Conservation (phyloP, 129 eudicot genomes). For the Chrysanthemum seticuspe region DNA sequence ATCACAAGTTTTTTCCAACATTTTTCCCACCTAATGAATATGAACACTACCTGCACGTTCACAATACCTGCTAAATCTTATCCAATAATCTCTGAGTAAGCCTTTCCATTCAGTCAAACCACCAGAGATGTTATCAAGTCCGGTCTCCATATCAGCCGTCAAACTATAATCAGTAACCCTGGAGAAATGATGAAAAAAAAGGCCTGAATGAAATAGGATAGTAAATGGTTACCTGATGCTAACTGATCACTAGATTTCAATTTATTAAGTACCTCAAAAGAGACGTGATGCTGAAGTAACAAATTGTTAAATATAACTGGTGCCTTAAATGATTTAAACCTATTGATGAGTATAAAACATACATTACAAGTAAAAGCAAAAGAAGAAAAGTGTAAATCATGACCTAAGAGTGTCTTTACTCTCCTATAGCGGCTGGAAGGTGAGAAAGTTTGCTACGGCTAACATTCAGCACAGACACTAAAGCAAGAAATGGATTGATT, state of each 20-base stretch:
- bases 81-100: slow-evolving; percentile 86
- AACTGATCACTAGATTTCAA: slow-evolving; percentile 46
- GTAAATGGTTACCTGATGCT: slow-evolving; percentile 46
- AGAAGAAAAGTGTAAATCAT: too few species aligned
- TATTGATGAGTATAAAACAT: too few species aligned
- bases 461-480: too few species aligned
- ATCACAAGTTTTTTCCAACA: slow-evolving; percentile 84
- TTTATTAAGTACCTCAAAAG: slow-evolving; percentile 41
- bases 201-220: slow-evolving; percentile 62
- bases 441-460: too few species aligned
- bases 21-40: slow-evolving; percentile 92
- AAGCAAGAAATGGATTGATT: too few species aligned
- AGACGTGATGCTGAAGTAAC: slow-evolving; percentile 20
- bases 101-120: slow-evolving; percentile 98
- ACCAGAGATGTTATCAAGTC: slow-evolving; percentile 92
- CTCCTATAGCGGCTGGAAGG: too few species aligned
- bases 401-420: too few species aligned
- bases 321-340: too few species aligned
- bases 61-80: slow-evolving; percentile 83
- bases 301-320: too few species aligned
- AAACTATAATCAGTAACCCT: slow-evolving; percentile 89
- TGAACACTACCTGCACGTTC: slow-evolving; percentile 63
- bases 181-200: slow-evolving; percentile 64
- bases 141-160: slow-evolving; percentile 96
- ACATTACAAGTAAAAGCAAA: too few species aligned